These are phyloP conservation scores for Cucurbita moschata DNA, from an alignment of 306 rosid genomes.

Conservation along the genomic window DNA sequence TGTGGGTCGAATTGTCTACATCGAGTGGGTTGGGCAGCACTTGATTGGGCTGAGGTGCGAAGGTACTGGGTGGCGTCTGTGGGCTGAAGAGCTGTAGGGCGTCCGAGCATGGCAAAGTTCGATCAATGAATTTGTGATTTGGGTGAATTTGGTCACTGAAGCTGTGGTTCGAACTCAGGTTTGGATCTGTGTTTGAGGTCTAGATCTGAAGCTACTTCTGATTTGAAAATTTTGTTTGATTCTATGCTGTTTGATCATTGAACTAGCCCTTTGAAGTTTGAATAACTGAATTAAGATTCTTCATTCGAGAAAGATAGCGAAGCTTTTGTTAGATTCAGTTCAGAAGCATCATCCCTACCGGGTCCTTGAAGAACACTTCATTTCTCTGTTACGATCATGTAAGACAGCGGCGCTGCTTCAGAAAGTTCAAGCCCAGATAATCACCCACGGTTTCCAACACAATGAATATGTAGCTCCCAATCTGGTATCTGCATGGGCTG, in stretches of 20 bases:
- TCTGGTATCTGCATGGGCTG: slow-evolving; percentile 23
- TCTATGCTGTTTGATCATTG: neutral
- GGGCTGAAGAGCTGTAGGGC: too few relatives aligned
- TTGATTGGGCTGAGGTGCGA: too few relatives aligned
- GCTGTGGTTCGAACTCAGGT: too few relatives aligned
- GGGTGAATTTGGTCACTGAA: too few relatives aligned
- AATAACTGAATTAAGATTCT: neutral
- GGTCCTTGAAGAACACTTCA: slow-evolving; percentile 38
- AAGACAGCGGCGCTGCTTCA: slow-evolving; percentile 19
- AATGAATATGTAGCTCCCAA: slow-evolving; percentile 37
- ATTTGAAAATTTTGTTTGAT: neutral
- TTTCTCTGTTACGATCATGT: slow-evolving; percentile 58
- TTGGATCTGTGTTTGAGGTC: too few relatives aligned
- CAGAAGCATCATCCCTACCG: slow-evolving; percentile 24
- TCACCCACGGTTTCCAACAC: slow-evolving; percentile 29
- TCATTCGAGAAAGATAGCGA: slow-evolving; percentile 16
- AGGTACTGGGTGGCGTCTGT: too few relatives aligned
- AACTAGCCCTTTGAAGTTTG: neutral
- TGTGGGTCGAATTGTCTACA: too few relatives aligned
- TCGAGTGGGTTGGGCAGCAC: too few relatives aligned
- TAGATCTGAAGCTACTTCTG: too few relatives aligned
- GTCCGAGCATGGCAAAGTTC: too few relatives aligned
- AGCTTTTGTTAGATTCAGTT: slow-evolving; percentile 6
- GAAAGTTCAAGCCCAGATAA: slow-evolving; percentile 44
- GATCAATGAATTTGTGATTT: too few relatives aligned